A percentile compares a stretch with the other conserved stretches of the same genome.
phyloP scores from a whole-genome alignment of 495 filamentous ascomycete species.

The Tuber calosporum region DNA sequence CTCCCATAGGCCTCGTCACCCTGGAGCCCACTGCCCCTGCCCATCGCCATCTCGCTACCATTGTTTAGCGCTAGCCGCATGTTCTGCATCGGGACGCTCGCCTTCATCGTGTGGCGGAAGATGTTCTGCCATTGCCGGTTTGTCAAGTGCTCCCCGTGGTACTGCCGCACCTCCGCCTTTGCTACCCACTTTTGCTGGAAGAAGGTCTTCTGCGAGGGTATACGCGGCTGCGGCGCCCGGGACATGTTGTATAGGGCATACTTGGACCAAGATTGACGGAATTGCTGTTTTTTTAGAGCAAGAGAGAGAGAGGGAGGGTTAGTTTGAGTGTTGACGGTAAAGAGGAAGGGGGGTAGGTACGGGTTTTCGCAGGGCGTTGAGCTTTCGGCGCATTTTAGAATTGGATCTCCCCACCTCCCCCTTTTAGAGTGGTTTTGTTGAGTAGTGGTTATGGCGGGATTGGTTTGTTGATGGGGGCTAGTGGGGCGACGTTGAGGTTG shows the following conservation, averaged over 20 bases:
- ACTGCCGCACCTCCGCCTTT: slow-evolving; percentile 71
- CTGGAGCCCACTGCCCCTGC: slow-evolving; percentile 68
- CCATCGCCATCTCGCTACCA: slow-evolving; percentile 71
- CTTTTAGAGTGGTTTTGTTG: neutral
- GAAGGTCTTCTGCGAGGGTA: slow-evolving; percentile 53
- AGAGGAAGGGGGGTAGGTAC: slow-evolving; percentile 45
- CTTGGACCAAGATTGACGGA: slow-evolving; percentile 96
- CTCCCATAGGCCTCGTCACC: slow-evolving; percentile 11
- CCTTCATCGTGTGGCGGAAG: slow-evolving; percentile 68
- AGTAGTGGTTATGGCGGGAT: neutral
- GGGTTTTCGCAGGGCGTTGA: slow-evolving; percentile 56
- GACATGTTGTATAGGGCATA: slow-evolving; percentile 87
- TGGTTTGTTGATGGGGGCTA: neutral
- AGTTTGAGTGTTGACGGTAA: slow-evolving; percentile 11
- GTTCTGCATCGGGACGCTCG: slow-evolving; percentile 78
- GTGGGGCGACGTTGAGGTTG: neutral
- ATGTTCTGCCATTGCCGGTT: slow-evolving; percentile 87
- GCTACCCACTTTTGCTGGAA: slow-evolving; percentile 98
- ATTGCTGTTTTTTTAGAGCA: slow-evolving; percentile 62
- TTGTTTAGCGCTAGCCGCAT: slow-evolving; percentile 65
- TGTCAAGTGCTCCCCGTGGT: slow-evolving; percentile 88
- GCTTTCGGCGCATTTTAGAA: slow-evolving; percentile 55
- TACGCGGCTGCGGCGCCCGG: slow-evolving; percentile 39
- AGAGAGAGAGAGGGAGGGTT: too few relatives aligned
- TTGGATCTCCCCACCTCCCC: neutral